These are phyloP conservation scores for Didymella glomerata DNA, from an alignment of 2,329 filamentous ascomycete species.

Conservation along the genomic window DNA sequence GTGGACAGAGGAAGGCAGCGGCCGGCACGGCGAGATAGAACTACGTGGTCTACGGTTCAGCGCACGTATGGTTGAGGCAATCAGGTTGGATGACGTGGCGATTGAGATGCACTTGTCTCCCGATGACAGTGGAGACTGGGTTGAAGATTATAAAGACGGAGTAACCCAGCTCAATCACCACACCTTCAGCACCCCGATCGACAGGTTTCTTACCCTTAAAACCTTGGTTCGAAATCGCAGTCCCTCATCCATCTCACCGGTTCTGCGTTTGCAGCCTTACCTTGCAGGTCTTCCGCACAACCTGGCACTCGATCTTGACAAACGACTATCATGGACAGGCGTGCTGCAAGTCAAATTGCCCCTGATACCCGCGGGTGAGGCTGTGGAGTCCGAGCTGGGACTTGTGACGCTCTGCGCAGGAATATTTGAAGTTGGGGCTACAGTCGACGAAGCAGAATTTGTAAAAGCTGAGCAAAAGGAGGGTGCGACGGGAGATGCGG, in stretches of 20 bases:
- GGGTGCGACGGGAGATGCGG: neutral
- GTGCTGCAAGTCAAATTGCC: constrained; percentile 79
- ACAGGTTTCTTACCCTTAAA: constrained; percentile 73
- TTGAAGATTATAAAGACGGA: constrained; percentile 13
- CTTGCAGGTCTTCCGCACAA: constrained; percentile 76
- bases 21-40: constrained; percentile 74
- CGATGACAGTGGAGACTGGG: constrained; percentile 24
- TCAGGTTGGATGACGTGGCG: constrained; percentile 78
- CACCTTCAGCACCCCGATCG: constrained; percentile 60
- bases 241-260: constrained; percentile 69
- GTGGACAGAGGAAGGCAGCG: constrained; percentile 69
- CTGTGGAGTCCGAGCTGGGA: constrained; percentile 70
- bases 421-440: constrained; percentile 81
- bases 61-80: constrained; percentile 80
- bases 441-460: constrained; percentile 79
- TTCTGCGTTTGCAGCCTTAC: constrained; percentile 79
- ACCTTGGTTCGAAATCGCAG: constrained; percentile 81
- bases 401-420: constrained; percentile 80
- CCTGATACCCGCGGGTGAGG: constrained; percentile 65
- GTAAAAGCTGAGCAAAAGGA: constrained; percentile 29
- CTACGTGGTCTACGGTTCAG: constrained; percentile 77
- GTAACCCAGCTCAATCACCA: constrained; percentile 53
- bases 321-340: constrained; percentile 85
- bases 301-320: constrained; percentile 80
- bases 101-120: constrained; percentile 63